Percentiles rank a stretch among this genome's conserved stretches.
phyloP scores from a whole-genome alignment of 148 eudicot genomes.

The Euryodendron excelsum region DNA sequence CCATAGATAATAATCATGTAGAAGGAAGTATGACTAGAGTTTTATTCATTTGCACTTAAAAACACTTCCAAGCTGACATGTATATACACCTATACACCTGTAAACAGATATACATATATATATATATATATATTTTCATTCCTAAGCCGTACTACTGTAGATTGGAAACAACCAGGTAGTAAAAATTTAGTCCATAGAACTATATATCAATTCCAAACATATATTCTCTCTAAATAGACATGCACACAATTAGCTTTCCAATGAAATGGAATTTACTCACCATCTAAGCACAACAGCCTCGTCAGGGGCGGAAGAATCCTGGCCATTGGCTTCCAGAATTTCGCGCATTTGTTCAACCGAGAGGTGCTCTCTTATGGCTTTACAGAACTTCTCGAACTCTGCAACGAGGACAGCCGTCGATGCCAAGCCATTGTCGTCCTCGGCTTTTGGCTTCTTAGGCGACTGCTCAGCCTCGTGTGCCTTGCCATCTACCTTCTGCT shows the following conservation, averaged over 20 bases:
- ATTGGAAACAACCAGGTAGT: background rate
- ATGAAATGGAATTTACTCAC: constrained; percentile 18
- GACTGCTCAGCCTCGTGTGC: constrained; percentile 37
- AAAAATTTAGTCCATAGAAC: too few species aligned
- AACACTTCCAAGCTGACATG: too few species aligned
- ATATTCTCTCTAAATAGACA: background rate
- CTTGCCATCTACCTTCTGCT: constrained; percentile 37
- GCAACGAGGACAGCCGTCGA: constrained; percentile 16
- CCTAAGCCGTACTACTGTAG: too few species aligned
- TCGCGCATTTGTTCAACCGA: constrained; percentile 48
- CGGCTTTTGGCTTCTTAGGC: constrained; percentile 59
- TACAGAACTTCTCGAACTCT: constrained; percentile 52
- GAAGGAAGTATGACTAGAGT: too few species aligned
- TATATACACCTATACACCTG: too few species aligned
- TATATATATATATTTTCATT: too few species aligned
- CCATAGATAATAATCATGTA: background rate
- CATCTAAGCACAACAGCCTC: constrained; percentile 44
- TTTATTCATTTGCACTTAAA: too few species aligned
- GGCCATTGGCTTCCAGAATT: constrained; percentile 43
- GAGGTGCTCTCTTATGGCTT: constrained; percentile 35
- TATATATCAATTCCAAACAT: too few species aligned
- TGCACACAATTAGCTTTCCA: background rate
- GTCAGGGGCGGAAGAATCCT: constrained; percentile 31
- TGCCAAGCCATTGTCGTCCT: constrained; percentile 23
- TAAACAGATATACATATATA: too few species aligned